These are phyloP conservation scores for Ganoderma resinaceum DNA, from an alignment of 1,284 basidiomycete genomes.

Conservation along the genomic window DNA sequence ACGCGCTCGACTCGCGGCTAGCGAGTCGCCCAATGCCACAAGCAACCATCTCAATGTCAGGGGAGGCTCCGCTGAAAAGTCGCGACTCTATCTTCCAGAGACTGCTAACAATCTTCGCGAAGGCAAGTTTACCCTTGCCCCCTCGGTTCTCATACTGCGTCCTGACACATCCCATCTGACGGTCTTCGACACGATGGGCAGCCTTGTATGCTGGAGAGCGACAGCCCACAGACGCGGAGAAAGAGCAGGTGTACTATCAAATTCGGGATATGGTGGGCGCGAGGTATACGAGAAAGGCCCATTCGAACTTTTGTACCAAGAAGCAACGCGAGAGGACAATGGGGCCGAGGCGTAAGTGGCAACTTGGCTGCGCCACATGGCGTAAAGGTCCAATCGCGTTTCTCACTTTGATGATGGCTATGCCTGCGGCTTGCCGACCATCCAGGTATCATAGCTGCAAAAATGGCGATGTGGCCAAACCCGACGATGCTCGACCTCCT, in stretches of 20 bases:
- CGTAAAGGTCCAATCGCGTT: not conserved
- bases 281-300: not conserved
- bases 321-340: not conserved
- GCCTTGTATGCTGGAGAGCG: not conserved
- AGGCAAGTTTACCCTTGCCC: not conserved
- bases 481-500: not conserved
- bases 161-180: not conserved
- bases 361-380: not conserved
- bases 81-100: not conserved
- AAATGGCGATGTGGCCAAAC: not conserved
- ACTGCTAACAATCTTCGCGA: not conserved
- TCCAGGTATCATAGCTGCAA: not conserved
- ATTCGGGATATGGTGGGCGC: not conserved
- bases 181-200: not conserved
- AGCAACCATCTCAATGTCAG: not conserved
- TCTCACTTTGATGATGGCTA: not conserved
- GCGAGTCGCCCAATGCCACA: not conserved
- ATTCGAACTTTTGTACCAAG: not conserved
- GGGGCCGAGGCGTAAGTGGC: not conserved
- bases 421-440: not conserved
- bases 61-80: too few relatives aligned
- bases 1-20: not conserved
- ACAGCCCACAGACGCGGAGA: not conserved
- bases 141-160: not conserved
- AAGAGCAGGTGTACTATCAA: not conserved